Percentiles rank a stretch among this genome's conserved stretches.
These are phyloP conservation scores for Agapanthus africanus DNA, from an alignment of 106 monocot species.

Conservation along the genomic window DNA sequence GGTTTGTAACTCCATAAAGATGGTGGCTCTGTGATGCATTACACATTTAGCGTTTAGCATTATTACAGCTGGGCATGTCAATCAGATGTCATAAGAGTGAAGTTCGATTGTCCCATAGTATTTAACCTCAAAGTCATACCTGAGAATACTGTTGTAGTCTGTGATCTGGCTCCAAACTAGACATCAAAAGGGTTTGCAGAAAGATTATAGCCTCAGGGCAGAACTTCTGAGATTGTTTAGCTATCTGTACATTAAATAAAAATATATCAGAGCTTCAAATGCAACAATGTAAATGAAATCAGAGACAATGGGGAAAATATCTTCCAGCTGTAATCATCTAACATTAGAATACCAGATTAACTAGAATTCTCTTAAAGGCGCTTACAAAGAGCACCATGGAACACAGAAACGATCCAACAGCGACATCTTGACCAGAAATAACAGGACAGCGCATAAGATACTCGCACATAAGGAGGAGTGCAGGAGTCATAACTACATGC, in stretches of 20 bases:
- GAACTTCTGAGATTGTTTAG: conserved; percentile 71
- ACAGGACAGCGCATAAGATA: conserved; percentile 90
- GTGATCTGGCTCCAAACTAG: conserved; percentile 30
- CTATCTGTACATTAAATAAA: conserved; percentile 34
- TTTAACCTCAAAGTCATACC: conserved; percentile 21
- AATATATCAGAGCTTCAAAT: too few relatives aligned
- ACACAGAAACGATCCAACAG: conserved; percentile 83
- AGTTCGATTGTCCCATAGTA: background rate
- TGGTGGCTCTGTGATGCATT: conserved; percentile 26
- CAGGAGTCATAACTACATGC: conserved; percentile 89
- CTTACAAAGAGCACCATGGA: conserved; percentile 82
- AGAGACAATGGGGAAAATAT: too few relatives aligned
- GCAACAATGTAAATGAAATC: too few relatives aligned
- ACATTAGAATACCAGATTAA: too few relatives aligned
- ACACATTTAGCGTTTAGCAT: too few relatives aligned
- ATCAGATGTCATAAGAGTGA: background rate
- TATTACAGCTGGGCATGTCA: background rate
- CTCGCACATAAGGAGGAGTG: conserved; percentile 81
- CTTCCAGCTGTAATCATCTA: too few relatives aligned
- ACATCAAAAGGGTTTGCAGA: conserved; percentile 54
- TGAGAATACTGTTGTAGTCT: conserved; percentile 35
- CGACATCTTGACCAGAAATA: conserved; percentile 56
- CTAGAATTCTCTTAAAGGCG: conserved; percentile 7
- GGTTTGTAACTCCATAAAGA: conserved; percentile 43
- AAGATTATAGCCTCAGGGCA: conserved; percentile 75